Evolutionary conservation across 2,329 filamentous ascomycete species (phyloP).

Genomic region (Phoma herbarum): DNA sequence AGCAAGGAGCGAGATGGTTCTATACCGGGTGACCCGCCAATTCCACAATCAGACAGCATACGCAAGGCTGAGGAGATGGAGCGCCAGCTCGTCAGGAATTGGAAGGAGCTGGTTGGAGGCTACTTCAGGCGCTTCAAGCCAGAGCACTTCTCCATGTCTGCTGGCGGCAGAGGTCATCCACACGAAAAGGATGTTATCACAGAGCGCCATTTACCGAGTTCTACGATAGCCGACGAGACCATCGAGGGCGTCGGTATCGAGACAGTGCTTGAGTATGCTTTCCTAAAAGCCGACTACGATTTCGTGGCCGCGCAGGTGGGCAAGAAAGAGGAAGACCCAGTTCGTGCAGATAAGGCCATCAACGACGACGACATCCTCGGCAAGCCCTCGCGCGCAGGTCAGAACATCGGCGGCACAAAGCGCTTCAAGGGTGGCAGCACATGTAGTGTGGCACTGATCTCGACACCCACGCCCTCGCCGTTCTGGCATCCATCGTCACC

Average conservation of each 20-base stretch:
- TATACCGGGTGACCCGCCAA: conserved; percentile 37
- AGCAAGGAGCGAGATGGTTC: conserved; percentile 34
- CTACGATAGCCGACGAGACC: conserved; percentile 34
- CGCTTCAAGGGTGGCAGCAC: conserved; percentile 96
- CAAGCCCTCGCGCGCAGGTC: conserved; percentile 59
- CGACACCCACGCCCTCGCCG: conserved; percentile 87
- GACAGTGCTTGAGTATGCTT: conserved; percentile 87
- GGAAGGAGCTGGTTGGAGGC: conserved; percentile 86
- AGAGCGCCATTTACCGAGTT: conserved; percentile 36
- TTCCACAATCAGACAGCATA: conserved; percentile 58
- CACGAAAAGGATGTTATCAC: conserved; percentile 44
- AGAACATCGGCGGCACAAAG: conserved; percentile 74
- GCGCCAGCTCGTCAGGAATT: conserved; percentile 74
- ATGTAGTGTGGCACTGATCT: conserved; percentile 87
- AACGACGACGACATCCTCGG: conserved; percentile 88
- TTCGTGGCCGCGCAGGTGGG: conserved; percentile 89
- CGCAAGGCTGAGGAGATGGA: conserved; percentile 74
- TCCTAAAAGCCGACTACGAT: conserved; percentile 91
- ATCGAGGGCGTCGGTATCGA: conserved; percentile 69
- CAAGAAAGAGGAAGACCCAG: conserved; percentile 76
- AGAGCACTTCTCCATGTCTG: conserved; percentile 70
- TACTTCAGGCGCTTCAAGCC: conserved; percentile 94
- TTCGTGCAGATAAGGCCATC: conserved; percentile 76
- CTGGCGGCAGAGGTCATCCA: conserved; percentile 48
- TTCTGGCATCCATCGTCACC: conserved; percentile 94